phyloP scores from a whole-genome alignment of 306 rosid genomes.

The Pyrus pyrifolia region DNA sequence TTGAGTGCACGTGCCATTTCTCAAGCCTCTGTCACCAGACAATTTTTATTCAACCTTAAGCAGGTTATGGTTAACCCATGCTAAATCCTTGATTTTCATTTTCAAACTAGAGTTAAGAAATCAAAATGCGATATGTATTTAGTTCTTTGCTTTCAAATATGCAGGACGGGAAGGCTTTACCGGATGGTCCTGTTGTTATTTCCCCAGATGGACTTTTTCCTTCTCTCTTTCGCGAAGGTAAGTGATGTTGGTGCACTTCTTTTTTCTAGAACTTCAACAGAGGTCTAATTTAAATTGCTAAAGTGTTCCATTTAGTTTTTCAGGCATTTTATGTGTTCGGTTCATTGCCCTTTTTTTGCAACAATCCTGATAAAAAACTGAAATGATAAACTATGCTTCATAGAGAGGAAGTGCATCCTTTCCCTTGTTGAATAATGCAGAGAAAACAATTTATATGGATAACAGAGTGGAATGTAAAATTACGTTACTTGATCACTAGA shows the following conservation, averaged over 20 bases:
- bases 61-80: slow-evolving; percentile 48
- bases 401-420: background rate
- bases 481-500: background rate
- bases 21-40: slow-evolving; percentile 82
- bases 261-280: background rate
- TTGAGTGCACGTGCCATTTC: slow-evolving; percentile 97
- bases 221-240: slow-evolving; percentile 95
- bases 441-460: background rate
- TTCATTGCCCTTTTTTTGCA: background rate
- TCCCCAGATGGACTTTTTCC: slow-evolving; percentile 97
- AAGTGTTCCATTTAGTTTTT: background rate
- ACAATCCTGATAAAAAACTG: background rate
- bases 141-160: slow-evolving; percentile 13
- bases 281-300: background rate
- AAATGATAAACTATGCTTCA: background rate
- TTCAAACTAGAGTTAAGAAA: background rate
- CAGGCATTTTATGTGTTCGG: background rate
- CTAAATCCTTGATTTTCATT: slow-evolving; percentile 13
- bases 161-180: slow-evolving; percentile 89
- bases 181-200: slow-evolving; percentile 94
- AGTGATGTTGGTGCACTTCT: background rate
- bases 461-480: background rate
- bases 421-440: background rate
- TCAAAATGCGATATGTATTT: slow-evolving; percentile 7
- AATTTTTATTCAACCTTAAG: slow-evolving; percentile 79